Evolutionary conservation across 2,329 filamentous ascomycete species (phyloP), one percentile per base, ranked within the genome.

Genomic region (Myriosclerotinia curreyana): DNA sequence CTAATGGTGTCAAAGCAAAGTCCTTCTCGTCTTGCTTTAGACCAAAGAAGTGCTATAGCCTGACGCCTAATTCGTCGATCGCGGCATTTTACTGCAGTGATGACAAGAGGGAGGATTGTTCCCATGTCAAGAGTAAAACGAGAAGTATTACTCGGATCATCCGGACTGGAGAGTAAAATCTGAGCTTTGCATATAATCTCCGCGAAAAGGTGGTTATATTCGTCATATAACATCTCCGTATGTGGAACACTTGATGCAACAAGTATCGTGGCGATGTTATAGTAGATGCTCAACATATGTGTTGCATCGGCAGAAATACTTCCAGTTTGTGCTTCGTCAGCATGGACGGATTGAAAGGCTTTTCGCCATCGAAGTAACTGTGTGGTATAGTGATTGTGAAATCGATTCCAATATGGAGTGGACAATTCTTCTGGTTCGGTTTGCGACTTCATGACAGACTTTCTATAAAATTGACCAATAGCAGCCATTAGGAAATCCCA

Each of bases 401-500:
- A 66, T 40, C 68, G 67, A 5, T 70, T 61, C 71, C 71, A 72
- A 46, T 69, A 70, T 11, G 69, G 66, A 12, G 69, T 68, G 8
- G 56, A 66, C 0, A 74, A 56, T 46, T 69, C 65, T 44, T 72
- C 71, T 12, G 71, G 72, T 48, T 71, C 67, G 17, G 68, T 63
- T 52, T 73, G 70, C 14, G 68, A 67, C 53, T 73, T 69, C 31
- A 67, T 69, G 28, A 74, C 65, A 12, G 68, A 71, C 62, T 73
- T 72, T 38, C 71, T 65, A 55, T 73, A 71, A 55, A 74, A 74
- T 51, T 74, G 72, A 36, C 70, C 70, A 38, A 74, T 74, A 3
- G 71, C 72, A 60, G 71, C 69, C 69, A 74, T 72, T 17, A 74
- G 60, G 38, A 74, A 74, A 65, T 74, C 72, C 64, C 68, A 74